phyloP scores from a whole-genome alignment of 1,139 yeast species.

The Meyerozyma elateridarum region DNA sequence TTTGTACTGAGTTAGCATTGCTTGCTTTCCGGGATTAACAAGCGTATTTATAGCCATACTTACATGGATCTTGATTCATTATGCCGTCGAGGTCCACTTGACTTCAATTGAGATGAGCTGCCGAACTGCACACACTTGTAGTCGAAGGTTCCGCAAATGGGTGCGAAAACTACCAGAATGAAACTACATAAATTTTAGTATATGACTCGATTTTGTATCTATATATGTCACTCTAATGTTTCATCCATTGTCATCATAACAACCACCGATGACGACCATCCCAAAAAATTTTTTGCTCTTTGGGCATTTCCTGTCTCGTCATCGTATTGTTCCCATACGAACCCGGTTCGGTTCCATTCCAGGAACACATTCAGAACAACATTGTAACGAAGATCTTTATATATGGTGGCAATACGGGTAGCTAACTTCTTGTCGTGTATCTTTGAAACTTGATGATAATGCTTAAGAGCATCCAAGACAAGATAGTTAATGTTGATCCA shows the following conservation, averaged over 20 bases:
- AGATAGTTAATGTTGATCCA: conserved; percentile 93
- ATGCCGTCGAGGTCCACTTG: too few species aligned
- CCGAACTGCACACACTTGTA: conserved; percentile 4
- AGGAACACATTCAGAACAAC: conserved; percentile 62
- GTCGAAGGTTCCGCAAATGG: too few species aligned
- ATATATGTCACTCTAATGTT: conserved; percentile 5
- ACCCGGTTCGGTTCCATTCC: conserved; percentile 74
- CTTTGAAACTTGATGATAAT: conserved; percentile 34
- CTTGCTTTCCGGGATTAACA: not conserved
- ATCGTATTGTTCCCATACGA: conserved; percentile 88
- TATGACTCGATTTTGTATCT: not conserved
- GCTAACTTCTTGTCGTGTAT: conserved; percentile 22
- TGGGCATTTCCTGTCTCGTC: conserved; percentile 69
- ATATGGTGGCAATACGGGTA: conserved; percentile 36
- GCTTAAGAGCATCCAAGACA: conserved; percentile 61
- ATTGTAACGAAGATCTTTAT: conserved; percentile 56
- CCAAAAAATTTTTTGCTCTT: conserved; percentile 86
- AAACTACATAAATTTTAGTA: too few species aligned
- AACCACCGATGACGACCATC: conserved; percentile 87
- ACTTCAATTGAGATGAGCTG: conserved; percentile 2
- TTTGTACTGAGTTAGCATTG: conserved; percentile 27
- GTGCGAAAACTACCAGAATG: too few species aligned
- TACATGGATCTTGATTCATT: conserved; percentile 4
- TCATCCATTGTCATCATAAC: conserved; percentile 81
- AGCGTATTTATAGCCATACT: not conserved